Evolutionary conservation across 1,284 basidiomycete species (phyloP), one percentile per base, ranked within the genome.

Genomic region (Ustilago sp.): DNA sequence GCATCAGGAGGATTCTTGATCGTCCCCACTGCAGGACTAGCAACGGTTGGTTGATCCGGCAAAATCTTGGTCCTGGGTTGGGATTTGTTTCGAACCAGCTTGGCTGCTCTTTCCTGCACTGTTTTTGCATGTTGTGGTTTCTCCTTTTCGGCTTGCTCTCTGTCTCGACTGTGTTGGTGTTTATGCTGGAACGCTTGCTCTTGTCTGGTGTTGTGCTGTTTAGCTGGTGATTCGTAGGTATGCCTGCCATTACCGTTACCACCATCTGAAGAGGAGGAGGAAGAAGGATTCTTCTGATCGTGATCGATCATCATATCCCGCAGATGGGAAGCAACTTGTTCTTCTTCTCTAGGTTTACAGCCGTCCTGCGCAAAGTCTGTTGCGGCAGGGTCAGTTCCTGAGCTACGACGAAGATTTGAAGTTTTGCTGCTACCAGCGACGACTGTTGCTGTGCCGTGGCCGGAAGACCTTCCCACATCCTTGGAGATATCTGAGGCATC

Each of bases 61-160:
- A 77, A 43, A 50, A 77, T 19, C 47, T 77, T 77, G 12, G 66
- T 63, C 12, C 65, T 63, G 2, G 71, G 54, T n/a, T 62, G 63
- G 11, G 17, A 17, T 38, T 39, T 7, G 12, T 53, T 55, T 19
- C 58, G 54, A 0, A 61, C 70, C 31, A 68, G 23, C n/a, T 52
- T 41, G 0, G 63, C 66, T 34, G 72, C 60, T n/a, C 52, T 60
- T 28, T 74, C 57, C n/a, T 63, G 58, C 8, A 66, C 19, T 11
- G 64, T 52, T 31, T 63, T 31, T 8, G 61, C 59, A 0, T 54
- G 52, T 12, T 43, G 53, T 35, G 38, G 60, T 17, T 31, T 23
- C 8, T 63, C 56, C 43, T 38, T 23, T 28, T 28, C 23, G 23
- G 23, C 41, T 7, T 58, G 32, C 5, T 19, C 6, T n/a, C 19